Base-by-base conservation (phyloP, 352 stramenopile species). In the Globisporangium solare region DNA sequence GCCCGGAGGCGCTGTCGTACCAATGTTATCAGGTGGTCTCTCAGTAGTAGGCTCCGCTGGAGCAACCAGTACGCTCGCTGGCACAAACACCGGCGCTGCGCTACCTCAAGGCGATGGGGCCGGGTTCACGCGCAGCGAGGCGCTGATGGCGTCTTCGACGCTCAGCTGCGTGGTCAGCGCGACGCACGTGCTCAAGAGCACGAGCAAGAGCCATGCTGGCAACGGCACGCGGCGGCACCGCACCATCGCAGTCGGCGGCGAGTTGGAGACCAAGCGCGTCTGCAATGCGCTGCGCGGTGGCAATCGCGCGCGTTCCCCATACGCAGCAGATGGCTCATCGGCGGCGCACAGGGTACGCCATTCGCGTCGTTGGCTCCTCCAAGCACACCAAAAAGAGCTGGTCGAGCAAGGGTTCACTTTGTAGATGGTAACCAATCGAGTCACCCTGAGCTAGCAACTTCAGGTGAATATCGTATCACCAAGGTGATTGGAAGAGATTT, bases 161-260 rank as follows among this genome's bases (percentile, higher is more conserved):
- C 51, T 57, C 21, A 57, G 51, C 35, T 57, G 51, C n/a, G 39
- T 21, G 10, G 39, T 49, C 39, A 27, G 24, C 31, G 41, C 6
- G 15, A 40, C 41, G 21, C 59, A 66, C 10, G 21, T 56, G 20
- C 32, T 58, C 7, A 61, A 14, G 65, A 57, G 39, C 0, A 63
- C 18, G 61, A 57, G 39, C 1, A 14, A 27, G 39, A 57, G 15
- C 11, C 45, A 18, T 22, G 35, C n/a, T 18, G 20, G 5, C 18
- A 46, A 17, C 14, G 17, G 37, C 12, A 41, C 17, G 12, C 17
- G 5, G 11, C 15, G 35, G 31, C 18, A 20, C 3, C 20, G 22
- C 51, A 57, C 48, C 35, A 21, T 47, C 27, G 5, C 37, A 20
- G 40, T 48, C 20, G 47, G 15, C 3, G 47, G 47, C 15, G 48